Conservation (phyloP, 768 basidiomycete species). For the Suillus hirtellus region DNA sequence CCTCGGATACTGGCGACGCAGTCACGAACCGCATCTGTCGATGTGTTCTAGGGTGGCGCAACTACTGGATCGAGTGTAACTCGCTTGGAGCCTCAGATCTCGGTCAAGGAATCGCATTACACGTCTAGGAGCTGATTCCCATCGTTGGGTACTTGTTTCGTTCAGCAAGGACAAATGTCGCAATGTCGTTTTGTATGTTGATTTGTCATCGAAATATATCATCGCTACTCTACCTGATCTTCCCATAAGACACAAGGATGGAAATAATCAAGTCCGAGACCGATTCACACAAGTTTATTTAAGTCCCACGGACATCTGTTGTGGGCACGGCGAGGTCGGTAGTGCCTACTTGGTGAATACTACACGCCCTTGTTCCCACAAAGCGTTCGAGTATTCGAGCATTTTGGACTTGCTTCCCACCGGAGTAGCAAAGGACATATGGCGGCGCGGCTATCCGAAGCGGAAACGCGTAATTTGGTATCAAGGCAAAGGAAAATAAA, state of each 20-base stretch:
- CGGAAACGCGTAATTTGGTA: constrained; percentile 74
- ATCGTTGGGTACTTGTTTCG: neutral
- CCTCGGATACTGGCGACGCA: neutral
- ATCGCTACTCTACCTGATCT: neutral
- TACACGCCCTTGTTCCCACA: constrained; percentile 44
- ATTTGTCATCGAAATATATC: neutral
- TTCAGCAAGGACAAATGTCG: neutral
- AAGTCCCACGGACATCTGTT: constrained; percentile 62
- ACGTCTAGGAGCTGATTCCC: neutral
- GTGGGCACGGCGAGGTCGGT: constrained; percentile 34
- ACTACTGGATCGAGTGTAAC: neutral
- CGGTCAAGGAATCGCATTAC: neutral
- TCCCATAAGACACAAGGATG: neutral
- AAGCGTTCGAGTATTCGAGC: constrained; percentile 76
- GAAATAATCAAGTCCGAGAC: constrained; percentile 27
- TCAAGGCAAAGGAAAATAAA: constrained; percentile 47
- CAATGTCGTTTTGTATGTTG: neutral
- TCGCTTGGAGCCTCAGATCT: neutral
- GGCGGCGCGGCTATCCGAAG: constrained; percentile 82
- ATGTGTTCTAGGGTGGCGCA: neutral
- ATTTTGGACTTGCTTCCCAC: constrained; percentile 93
- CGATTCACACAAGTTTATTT: constrained; percentile 88
- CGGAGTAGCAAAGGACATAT: constrained; percentile 88
- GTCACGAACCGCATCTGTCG: neutral
- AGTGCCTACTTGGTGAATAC: constrained; percentile 18